phyloP scores from a whole-genome alignment of 2,329 filamentous ascomycete genomes.

The Cladosporium sp. region DNA sequence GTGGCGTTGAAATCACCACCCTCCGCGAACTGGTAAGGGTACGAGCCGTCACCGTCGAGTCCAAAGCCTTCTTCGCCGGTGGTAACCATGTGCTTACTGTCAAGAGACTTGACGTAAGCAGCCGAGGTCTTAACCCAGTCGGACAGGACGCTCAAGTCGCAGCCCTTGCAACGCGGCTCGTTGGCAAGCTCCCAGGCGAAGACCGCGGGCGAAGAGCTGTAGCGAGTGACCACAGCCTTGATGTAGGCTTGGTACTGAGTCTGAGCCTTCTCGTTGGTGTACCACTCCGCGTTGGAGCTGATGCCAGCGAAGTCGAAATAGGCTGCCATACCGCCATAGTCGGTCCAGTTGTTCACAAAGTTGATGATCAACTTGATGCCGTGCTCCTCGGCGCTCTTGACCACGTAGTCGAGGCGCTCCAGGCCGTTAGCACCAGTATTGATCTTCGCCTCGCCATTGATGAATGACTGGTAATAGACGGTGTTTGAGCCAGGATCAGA shows the following conservation, averaged over 20 bases:
- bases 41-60: conserved; percentile 32
- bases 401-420: conserved; percentile 59
- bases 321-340: conserved; percentile 59
- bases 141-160: conserved; percentile 50
- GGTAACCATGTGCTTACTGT: conserved; percentile 55
- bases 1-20: conserved; percentile 19
- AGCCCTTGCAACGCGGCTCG: conserved; percentile 58
- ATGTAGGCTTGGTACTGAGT: conserved; percentile 58
- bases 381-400: conserved; percentile 52
- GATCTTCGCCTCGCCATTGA: conserved; percentile 48
- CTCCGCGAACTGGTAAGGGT: conserved; percentile 17
- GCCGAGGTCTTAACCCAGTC: conserved; percentile 55
- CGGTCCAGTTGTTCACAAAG: conserved; percentile 64
- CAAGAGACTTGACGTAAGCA: conserved; percentile 58
- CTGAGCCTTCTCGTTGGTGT: conserved; percentile 43
- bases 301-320: conserved; percentile 53
- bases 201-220: conserved; percentile 52
- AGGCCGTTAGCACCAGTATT: conserved; percentile 59
- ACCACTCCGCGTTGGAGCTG: conserved; percentile 48
- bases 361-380: conserved; percentile 59
- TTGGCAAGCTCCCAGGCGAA: conserved; percentile 65
- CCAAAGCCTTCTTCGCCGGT: conserved; percentile 56
- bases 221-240: conserved; percentile 52
- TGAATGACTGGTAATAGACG: conserved; percentile 52
- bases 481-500: conserved; percentile 33